Base-by-base conservation (phyloP, 441 rosid genomes). In the Lepidium campestre region DNA sequence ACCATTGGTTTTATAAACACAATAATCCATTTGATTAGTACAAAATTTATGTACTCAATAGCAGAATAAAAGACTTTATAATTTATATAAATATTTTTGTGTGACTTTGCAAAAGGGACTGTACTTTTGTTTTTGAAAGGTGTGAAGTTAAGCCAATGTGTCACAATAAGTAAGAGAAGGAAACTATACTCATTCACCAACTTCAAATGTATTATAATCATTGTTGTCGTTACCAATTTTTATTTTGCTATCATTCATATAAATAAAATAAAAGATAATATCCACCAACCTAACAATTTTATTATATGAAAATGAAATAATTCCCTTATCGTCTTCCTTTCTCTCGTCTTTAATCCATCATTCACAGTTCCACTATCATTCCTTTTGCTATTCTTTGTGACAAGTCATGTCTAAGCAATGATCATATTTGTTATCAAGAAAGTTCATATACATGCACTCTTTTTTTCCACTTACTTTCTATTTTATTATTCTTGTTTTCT, bases 351-450 rank as follows among this genome's bases (percentile, higher is more conserved):
- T 57, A 65, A 35, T 58, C 67, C 68, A 73, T 45, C 52, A 73
- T 73, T 73, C 50, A 73, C 63, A 66, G 68, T 66, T 73, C 77
- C 77, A 73, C 72, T 73, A 66, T 31, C 63, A 60, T 36, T n/a
- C 44, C 46, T 60, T 66, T 73, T 54, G 57, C 72, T 27, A 42
- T 27, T 73, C 62, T 73, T 53, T 66, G 76, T 67, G 77, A 66
- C 67, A 72, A 57, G 52, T 72, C 75, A 65, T 72, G 66, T 52
- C 55, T 34, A 44, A 50, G 67, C 50, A 73, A 66, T 73, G 42
- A 66, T 73, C 68, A 73, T 59, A 36, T 58, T 66, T 66, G 45
- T 66, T 19, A 66, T 73, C 31, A 36, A 39, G 60, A 66, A 73
- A 52, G 57, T 53, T 73, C 48, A 18, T 19, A 57, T 65, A 65